These are phyloP conservation scores for Venturia effusa DNA, from an alignment of 2,329 filamentous ascomycete genomes.

Conservation along the genomic window DNA sequence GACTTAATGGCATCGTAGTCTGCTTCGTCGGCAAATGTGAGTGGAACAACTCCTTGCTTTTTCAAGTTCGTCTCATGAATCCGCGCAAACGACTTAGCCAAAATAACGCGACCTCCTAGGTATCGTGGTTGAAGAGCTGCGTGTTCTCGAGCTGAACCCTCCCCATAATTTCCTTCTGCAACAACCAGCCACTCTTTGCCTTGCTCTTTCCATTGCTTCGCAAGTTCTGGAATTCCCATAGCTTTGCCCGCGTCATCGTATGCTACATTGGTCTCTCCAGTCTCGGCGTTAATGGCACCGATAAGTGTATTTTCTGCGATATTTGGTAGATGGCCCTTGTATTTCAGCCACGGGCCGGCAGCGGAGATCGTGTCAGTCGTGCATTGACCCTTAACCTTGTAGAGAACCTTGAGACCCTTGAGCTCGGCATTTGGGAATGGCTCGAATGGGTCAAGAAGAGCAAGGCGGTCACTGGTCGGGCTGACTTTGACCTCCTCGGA, in stretches of 20 bases:
- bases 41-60: constrained; percentile 92
- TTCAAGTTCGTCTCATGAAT: constrained; percentile 96
- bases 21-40: constrained; percentile 78
- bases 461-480: constrained; percentile 80
- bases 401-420: constrained; percentile 68
- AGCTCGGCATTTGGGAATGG: constrained; percentile 72
- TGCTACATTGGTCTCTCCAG: constrained; percentile 82
- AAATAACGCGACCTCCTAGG: constrained; percentile 72
- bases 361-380: constrained; percentile 98
- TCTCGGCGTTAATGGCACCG: constrained; percentile 84
- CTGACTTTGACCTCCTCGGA: constrained; percentile 64
- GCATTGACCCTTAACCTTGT: constrained; percentile 96
- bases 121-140: constrained; percentile 86
- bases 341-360: constrained; percentile 94
- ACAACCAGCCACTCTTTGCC: constrained; percentile 82
- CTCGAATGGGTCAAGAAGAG: constrained; percentile 80
- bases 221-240: constrained; percentile 78
- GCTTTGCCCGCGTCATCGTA: constrained; percentile 72
- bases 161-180: constrained; percentile 95
- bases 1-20: constrained; percentile 81
- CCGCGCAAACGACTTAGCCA: constrained; percentile 78
- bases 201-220: constrained; percentile 66
- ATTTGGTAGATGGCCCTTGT: constrained; percentile 97
- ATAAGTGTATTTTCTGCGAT: constrained; percentile 97
- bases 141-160: constrained; percentile 81